phyloP scores from a whole-genome alignment of 2,329 filamentous ascomycete genomes.

The Aquanectria penicillioides region DNA sequence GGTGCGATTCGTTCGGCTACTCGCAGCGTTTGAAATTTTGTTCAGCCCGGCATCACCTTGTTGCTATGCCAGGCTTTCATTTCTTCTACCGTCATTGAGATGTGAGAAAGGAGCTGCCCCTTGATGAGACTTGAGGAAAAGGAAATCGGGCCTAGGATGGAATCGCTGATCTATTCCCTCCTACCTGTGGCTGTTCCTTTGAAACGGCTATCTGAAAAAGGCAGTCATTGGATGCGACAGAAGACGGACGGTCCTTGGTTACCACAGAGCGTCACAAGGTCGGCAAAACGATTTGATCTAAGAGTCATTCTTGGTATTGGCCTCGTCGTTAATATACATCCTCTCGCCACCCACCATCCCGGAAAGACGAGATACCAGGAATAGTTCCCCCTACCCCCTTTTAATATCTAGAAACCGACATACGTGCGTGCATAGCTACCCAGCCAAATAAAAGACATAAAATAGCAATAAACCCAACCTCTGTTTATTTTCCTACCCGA shows the following conservation, averaged over 20 bases:
- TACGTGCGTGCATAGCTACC: constrained; percentile 25
- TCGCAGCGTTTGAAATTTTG: constrained; percentile 1
- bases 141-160: too few relatives aligned
- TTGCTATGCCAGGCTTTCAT: background rate
- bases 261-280: background rate
- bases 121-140: too few relatives aligned
- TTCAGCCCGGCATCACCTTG: background rate
- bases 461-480: constrained; percentile 12
- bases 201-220: too few relatives aligned
- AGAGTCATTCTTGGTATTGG: constrained; percentile 14
- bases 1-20: constrained; percentile 19
- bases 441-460: constrained; percentile 28
- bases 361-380: background rate
- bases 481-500: constrained; percentile 42
- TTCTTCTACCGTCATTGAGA: too few relatives aligned
- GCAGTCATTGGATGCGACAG: too few relatives aligned
- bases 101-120: too few relatives aligned
- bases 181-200: too few relatives aligned
- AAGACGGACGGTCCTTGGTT: too few relatives aligned
- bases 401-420: constrained; percentile 8
- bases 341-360: constrained; percentile 2
- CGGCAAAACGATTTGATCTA: background rate
- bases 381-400: background rate
- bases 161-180: too few relatives aligned
- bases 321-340: constrained; percentile 25